Evolutionary conservation across 75 land plant species (phyloP).

Genomic region (Azolla pinnata): DNA sequence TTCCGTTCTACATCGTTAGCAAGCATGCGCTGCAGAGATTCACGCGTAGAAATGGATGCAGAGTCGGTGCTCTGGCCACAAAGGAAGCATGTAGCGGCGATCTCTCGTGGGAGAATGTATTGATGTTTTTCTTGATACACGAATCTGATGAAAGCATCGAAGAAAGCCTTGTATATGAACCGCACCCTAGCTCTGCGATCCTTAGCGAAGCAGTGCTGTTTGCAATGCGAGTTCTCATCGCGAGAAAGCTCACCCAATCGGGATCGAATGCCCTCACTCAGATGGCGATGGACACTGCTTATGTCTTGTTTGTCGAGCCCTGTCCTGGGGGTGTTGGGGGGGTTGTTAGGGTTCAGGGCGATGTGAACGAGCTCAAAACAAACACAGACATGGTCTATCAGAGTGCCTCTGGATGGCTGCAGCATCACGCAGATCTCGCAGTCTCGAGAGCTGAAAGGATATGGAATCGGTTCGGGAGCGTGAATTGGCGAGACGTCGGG

Average conservation of each 20-base stretch:
- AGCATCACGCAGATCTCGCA: slow-evolving; percentile 36
- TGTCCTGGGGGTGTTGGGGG: slow-evolving; percentile 62
- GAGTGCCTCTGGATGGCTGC: slow-evolving; percentile 52
- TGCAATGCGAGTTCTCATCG: slow-evolving; percentile 51
- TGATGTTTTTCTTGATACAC: slow-evolving; percentile 38
- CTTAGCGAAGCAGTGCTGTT: slow-evolving; percentile 68
- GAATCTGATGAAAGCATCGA: too few species aligned
- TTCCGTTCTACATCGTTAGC: slow-evolving; percentile 74
- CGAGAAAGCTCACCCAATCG: slow-evolving; percentile 39
- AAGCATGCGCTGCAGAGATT: slow-evolving; percentile 45
- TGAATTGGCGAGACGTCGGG: slow-evolving; percentile 47
- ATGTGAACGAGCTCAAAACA: slow-evolving; percentile 45
- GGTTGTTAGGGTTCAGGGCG: slow-evolving; percentile 54
- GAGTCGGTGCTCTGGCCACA: slow-evolving; percentile 40
- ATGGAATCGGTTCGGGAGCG: slow-evolving; percentile 45
- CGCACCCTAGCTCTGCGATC: too few species aligned
- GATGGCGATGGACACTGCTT: slow-evolving; percentile 40
- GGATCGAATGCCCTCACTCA: slow-evolving; percentile 14
- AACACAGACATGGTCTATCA: slow-evolving; percentile 35
- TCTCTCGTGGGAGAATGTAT: slow-evolving; percentile 55
- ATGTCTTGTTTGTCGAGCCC: slow-evolving; percentile 47
- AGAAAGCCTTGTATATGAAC: too few species aligned
- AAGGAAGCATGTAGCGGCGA: slow-evolving; percentile 29
- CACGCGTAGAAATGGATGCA: slow-evolving; percentile 46
- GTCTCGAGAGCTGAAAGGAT: slow-evolving; percentile 36